Percentiles rank a stretch among this genome's conserved stretches.
phyloP scores from a whole-genome alignment of 208 protist genomes.

The Leishmania braziliensis region DNA sequence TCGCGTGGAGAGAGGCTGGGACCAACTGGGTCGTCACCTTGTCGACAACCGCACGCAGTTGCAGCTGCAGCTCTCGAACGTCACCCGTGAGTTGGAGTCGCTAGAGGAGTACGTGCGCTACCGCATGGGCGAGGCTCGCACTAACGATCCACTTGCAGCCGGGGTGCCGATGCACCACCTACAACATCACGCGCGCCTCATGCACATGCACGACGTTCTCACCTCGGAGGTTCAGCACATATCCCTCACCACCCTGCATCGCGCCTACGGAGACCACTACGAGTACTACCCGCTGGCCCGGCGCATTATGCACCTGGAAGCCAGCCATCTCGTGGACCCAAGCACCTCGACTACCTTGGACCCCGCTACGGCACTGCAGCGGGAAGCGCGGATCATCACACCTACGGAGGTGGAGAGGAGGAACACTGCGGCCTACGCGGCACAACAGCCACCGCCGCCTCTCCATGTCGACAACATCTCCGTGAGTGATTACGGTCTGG shows the following conservation, averaged over 20 bases:
- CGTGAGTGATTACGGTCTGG: constrained; percentile 33
- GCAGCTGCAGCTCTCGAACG: constrained; percentile 27
- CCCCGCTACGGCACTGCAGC: constrained; percentile 2
- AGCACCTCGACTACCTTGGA: constrained; percentile 9
- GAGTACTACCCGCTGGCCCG: constrained; percentile 69
- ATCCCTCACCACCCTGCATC: constrained; percentile 35
- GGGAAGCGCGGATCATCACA: constrained; percentile 10
- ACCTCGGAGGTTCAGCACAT: constrained; percentile 38
- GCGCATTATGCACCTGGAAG: constrained; percentile 11
- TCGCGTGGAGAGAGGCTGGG: constrained; percentile 59
- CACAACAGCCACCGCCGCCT: background rate
- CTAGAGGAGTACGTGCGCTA: constrained; percentile 32
- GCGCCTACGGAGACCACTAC: constrained; percentile 66
- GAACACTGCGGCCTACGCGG: constrained; percentile 2
- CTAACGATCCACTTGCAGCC: constrained; percentile 39
- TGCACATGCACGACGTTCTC: constrained; percentile 11
- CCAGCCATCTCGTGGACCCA: constrained; percentile 21
- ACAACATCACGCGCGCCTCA: constrained; percentile 30
- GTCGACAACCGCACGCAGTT: constrained; percentile 32
- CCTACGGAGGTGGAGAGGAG: constrained; percentile 11
- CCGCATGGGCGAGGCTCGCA: constrained; percentile 32
- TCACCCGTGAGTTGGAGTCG: constrained; percentile 24
- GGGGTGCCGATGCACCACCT: constrained; percentile 48
- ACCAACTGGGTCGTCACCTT: constrained; percentile 48
- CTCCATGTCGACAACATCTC: constrained; percentile 64